These are phyloP conservation scores for Saccharomycopsis sp. DNA, from an alignment of 805 yeast species.

Conservation along the genomic window DNA sequence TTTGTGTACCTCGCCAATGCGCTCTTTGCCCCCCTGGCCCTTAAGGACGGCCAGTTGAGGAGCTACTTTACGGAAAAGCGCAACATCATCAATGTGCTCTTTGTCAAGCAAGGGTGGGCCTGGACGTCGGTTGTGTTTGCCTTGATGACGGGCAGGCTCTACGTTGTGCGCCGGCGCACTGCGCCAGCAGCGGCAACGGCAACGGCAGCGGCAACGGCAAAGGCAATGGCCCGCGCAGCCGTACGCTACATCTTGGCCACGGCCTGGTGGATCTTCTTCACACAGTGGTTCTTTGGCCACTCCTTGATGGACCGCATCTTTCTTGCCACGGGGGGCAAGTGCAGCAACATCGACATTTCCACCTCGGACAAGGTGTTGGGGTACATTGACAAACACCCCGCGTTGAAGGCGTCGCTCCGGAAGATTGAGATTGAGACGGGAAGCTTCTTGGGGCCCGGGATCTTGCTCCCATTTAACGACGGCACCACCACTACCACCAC, in stretches of 20 bases:
- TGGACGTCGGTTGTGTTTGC: conserved; percentile 57
- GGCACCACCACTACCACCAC: no score
- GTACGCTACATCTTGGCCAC: conserved; percentile 49
- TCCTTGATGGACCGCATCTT: conserved; percentile 89
- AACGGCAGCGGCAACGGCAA: not conserved
- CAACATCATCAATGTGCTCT: conserved; percentile 58
- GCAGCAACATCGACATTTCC: conserved; percentile 33
- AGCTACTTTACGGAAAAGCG: conserved; percentile 42
- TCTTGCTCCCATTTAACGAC: conserved; percentile 10
- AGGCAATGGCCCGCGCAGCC: conserved; percentile 22
- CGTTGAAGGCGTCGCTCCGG: conserved; percentile 10
- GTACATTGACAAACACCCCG: conserved; percentile 19
- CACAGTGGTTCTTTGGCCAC: conserved; percentile 79
- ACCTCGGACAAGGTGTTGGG: conserved; percentile 7
- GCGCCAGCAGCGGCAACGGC: not conserved
- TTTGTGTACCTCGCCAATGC: conserved; percentile 7
- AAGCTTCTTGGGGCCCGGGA: conserved; percentile 15
- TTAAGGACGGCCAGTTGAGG: not conserved
- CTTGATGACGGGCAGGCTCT: conserved; percentile 19
- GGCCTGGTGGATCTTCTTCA: conserved; percentile 73
- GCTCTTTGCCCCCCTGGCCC: no score
- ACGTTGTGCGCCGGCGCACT: not conserved
- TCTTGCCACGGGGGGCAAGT: conserved; percentile 72
- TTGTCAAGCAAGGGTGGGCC: conserved; percentile 88
- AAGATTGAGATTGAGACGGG: conserved; percentile 17